Evolutionary conservation across 805 yeast genomes (phyloP).

Genomic region (Metschnikowia lochheadii): DNA sequence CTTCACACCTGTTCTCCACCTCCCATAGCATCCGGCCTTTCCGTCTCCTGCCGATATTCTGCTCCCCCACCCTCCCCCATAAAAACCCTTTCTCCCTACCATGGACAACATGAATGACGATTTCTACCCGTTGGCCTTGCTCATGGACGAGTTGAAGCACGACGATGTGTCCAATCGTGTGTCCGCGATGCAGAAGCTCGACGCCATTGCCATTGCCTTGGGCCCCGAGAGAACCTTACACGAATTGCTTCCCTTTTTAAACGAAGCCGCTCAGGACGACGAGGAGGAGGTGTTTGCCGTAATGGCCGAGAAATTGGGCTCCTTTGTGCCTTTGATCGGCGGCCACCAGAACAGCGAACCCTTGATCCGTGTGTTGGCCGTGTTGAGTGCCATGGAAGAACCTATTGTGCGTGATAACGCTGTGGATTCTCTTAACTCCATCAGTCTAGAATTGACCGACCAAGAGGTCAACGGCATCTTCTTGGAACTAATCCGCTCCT

Average conservation of each 20-base stretch:
- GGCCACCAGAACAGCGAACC: slow-evolving; percentile 59
- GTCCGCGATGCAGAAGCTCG: slow-evolving; percentile 89
- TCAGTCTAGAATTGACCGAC: slow-evolving; percentile 58
- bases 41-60: neutral
- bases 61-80: neutral
- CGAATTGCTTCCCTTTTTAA: slow-evolving; percentile 86
- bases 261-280: slow-evolving; percentile 89
- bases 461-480: slow-evolving; percentile 64
- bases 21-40: slow-evolving; percentile 1
- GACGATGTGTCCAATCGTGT: slow-evolving; percentile 93
- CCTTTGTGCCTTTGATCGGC: slow-evolving; percentile 84
- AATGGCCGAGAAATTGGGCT: slow-evolving; percentile 84
- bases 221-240: slow-evolving; percentile 90
- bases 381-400: slow-evolving; percentile 89
- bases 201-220: slow-evolving; percentile 89
- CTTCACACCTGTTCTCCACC: neutral
- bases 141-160: slow-evolving; percentile 95
- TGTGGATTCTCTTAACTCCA: slow-evolving; percentile 72
- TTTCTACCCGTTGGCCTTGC: slow-evolving; percentile 88
- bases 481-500: slow-evolving; percentile 69
- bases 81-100: neutral
- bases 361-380: slow-evolving; percentile 62
- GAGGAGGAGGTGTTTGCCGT: slow-evolving; percentile 97
- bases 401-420: slow-evolving; percentile 95
- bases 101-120: slow-evolving; percentile 44